These are phyloP conservation scores for Mallotus japonicus DNA, from an alignment of 441 rosid genomes.

Conservation along the genomic window DNA sequence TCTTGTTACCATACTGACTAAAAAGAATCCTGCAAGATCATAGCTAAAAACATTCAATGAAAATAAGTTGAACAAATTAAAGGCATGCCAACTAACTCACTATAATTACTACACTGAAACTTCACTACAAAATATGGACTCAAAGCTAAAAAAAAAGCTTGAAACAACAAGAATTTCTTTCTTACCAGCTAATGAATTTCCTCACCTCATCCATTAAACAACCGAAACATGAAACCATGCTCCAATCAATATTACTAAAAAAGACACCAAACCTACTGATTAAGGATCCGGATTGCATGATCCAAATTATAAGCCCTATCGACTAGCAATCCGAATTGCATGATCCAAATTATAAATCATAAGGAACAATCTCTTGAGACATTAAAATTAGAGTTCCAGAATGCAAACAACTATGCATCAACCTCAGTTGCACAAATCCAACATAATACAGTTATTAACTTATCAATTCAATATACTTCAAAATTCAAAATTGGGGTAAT, in stretches of 20 bases:
- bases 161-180: background rate
- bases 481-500: too few relatives aligned
- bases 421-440: background rate
- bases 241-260: background rate
- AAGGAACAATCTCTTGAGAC: too few relatives aligned
- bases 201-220: background rate
- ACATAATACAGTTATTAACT: too few relatives aligned
- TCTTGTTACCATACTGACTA: background rate
- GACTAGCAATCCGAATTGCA: too few relatives aligned
- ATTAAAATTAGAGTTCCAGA: background rate
- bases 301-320: too few relatives aligned
- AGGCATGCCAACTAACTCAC: background rate
- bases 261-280: too few relatives aligned
- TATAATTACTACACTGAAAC: background rate
- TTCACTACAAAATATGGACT: background rate
- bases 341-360: too few relatives aligned
- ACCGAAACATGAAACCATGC: background rate
- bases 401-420: background rate
- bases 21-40: background rate
- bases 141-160: background rate
- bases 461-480: too few relatives aligned
- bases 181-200: background rate
- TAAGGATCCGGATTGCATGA: too few relatives aligned
- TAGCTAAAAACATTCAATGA: background rate
- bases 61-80: background rate